Conservation (phyloP, 2,329 filamentous ascomycete species). For the Colletotrichum musicola region DNA sequence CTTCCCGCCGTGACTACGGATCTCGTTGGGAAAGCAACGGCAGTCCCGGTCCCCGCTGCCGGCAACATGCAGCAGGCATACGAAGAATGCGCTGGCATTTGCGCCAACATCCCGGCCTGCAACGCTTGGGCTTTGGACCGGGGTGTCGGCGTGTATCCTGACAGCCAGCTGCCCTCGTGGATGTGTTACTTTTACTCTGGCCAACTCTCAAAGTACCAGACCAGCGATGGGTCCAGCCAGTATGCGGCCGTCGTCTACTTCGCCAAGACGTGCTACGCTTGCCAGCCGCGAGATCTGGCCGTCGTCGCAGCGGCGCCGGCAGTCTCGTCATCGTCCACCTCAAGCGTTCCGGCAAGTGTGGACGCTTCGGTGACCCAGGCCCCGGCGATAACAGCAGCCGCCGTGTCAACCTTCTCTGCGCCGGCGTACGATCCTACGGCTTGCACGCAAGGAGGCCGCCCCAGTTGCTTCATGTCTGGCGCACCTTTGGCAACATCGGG, state of each 20-base stretch:
- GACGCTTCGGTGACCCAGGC: background rate
- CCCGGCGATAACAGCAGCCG: background rate
- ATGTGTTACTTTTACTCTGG: conserved; percentile 17
- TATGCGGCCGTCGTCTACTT: conserved; percentile 8
- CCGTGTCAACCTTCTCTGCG: background rate
- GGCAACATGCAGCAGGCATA: conserved; percentile 16
- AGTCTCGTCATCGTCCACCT: background rate
- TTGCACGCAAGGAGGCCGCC: background rate
- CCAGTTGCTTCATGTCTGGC: background rate
- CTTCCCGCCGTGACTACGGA: conserved; percentile 1
- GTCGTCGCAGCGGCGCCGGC: background rate
- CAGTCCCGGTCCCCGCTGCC: background rate
- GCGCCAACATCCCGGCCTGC: conserved; percentile 10
- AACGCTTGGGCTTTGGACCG: conserved; percentile 15
- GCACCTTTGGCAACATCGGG: background rate
- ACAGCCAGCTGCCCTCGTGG: background rate
- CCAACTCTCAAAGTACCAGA: background rate
- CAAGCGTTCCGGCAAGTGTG: background rate
- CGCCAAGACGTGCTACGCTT: conserved; percentile 1
- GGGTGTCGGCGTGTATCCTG: background rate
- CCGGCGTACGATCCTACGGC: background rate
- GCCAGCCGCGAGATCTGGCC: background rate
- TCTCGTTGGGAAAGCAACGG: conserved; percentile 3
- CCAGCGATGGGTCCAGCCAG: background rate
- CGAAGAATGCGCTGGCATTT: conserved; percentile 14